phyloP scores from a whole-genome alignment of 1,284 basidiomycete genomes.

The Ceratobasidium papillatum region DNA sequence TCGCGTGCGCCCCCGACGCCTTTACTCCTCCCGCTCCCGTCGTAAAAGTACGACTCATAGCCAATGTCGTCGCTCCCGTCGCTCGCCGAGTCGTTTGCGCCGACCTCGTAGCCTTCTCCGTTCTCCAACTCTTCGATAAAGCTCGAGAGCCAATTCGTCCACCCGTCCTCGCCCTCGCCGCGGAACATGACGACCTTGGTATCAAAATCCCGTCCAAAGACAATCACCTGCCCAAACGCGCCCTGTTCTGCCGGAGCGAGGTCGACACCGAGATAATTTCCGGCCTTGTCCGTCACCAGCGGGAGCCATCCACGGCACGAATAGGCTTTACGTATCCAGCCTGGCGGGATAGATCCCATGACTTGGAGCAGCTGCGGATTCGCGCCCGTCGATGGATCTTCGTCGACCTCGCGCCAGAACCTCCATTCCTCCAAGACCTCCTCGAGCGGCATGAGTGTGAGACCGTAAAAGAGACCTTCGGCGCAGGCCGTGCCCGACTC shows the following conservation, averaged over 20 bases:
- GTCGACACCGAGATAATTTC: constrained; percentile 97
- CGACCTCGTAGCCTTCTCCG: constrained; percentile 86
- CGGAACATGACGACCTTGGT: constrained; percentile 94
- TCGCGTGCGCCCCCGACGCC: constrained; percentile 71
- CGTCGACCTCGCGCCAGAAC: constrained; percentile 92
- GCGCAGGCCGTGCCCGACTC: constrained; percentile 84
- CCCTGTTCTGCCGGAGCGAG: constrained; percentile 85
- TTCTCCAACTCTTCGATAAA: constrained; percentile 94
- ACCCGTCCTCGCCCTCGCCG: constrained; percentile 90
- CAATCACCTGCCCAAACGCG: constrained; percentile 89
- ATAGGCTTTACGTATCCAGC: constrained; percentile 92
- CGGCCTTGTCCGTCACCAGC: constrained; percentile 89
- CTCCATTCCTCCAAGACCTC: constrained; percentile 92
- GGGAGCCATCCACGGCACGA: constrained; percentile 97
- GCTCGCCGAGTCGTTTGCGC: constrained; percentile 58
- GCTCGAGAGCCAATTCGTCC: constrained; percentile 93
- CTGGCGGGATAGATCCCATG: constrained; percentile 90
- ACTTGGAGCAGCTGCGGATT: constrained; percentile 73
- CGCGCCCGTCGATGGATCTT: constrained; percentile 80
- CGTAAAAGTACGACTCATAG: constrained; percentile 86
- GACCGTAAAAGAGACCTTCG: constrained; percentile 89
- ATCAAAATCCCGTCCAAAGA: constrained; percentile 98
- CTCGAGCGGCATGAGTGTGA: constrained; percentile 85
- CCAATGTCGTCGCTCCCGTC: constrained; percentile 77
- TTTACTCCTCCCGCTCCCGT: constrained; percentile 76